phyloP scores from a whole-genome alignment of 192 early-diverging fungal genomes.

The Chytriomyces confervae region DNA sequence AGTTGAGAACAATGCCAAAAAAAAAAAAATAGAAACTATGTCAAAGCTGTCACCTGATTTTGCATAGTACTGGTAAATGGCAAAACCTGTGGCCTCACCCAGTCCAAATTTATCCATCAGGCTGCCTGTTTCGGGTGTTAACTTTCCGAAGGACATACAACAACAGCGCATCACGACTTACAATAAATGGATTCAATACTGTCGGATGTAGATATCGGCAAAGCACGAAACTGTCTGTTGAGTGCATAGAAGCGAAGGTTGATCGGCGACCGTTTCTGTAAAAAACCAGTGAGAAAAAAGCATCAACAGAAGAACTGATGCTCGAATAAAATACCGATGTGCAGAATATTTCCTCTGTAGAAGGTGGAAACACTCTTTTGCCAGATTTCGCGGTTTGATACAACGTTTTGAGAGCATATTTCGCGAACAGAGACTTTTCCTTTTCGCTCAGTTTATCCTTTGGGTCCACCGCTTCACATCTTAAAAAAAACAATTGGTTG shows the following conservation, averaged over 20 bases:
- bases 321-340: conserved; percentile 27
- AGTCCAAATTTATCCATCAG: conserved; percentile 51
- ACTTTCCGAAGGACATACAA: conserved; percentile 1
- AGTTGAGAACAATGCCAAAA: neutral
- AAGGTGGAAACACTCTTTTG: conserved; percentile 44
- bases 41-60: conserved; percentile 28
- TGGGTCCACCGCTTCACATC: conserved; percentile 38
- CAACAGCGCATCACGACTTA: neutral
- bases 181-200: conserved; percentile 43
- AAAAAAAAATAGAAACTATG: neutral
- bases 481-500: conserved; percentile 30
- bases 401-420: conserved; percentile 49
- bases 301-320: conserved; percentile 10
- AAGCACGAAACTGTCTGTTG: conserved; percentile 49
- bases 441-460: conserved; percentile 39
- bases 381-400: conserved; percentile 34
- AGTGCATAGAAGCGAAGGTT: conserved; percentile 49
- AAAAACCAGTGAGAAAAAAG: neutral
- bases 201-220: conserved; percentile 49
- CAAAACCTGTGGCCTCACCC: conserved; percentile 41
- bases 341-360: conserved; percentile 46
- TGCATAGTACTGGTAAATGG: conserved; percentile 50
- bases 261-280: conserved; percentile 48
- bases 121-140: conserved; percentile 18
- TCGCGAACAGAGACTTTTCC: conserved; percentile 47